Percentiles rank a stretch among this genome's conserved stretches.
These are phyloP conservation scores for Apiotrichum gamsii DNA, from an alignment of 1,284 basidiomycete genomes.

Conservation along the genomic window DNA sequence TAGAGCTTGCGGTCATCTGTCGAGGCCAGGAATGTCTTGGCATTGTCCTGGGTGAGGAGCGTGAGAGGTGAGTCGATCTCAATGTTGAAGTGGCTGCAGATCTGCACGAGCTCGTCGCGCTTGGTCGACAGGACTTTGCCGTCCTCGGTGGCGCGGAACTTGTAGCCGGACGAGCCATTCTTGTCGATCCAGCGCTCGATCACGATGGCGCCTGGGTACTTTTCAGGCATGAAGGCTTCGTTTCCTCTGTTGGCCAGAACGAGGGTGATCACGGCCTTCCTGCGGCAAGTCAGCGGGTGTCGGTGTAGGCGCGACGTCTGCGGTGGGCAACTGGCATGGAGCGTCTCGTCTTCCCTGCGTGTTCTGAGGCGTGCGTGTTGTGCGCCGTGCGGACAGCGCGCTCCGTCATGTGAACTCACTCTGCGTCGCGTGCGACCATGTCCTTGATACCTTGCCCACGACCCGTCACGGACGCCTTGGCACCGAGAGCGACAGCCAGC, in stretches of 20 bases:
- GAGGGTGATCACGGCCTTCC: constrained; percentile 70
- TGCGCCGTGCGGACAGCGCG: neutral
- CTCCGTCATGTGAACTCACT: constrained; percentile 54
- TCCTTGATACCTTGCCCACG: constrained; percentile 79
- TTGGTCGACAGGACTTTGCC: constrained; percentile 68
- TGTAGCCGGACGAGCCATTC: constrained; percentile 71
- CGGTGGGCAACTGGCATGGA: neutral
- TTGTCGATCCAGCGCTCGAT: constrained; percentile 76
- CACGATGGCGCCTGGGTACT: constrained; percentile 76
- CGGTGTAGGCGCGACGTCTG: neutral
- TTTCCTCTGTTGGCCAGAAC: constrained; percentile 79
- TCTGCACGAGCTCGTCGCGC: constrained; percentile 75
- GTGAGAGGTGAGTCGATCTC: constrained; percentile 92
- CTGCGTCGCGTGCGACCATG: constrained; percentile 79
- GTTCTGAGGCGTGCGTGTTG: neutral
- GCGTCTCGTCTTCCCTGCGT: too few species aligned
- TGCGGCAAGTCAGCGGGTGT: constrained; percentile 30
- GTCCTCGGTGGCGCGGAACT: constrained; percentile 64
- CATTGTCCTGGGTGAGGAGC: constrained; percentile 79
- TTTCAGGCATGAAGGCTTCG: constrained; percentile 75
- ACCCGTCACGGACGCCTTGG: constrained; percentile 82
- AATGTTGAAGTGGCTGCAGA: constrained; percentile 91
- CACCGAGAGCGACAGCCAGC: constrained; percentile 87
- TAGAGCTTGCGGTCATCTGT: constrained; percentile 85
- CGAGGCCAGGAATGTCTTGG: constrained; percentile 78